Base-by-base conservation (phyloP, 257 asterid genomes). In the Rauvolfia tetraphylla region DNA sequence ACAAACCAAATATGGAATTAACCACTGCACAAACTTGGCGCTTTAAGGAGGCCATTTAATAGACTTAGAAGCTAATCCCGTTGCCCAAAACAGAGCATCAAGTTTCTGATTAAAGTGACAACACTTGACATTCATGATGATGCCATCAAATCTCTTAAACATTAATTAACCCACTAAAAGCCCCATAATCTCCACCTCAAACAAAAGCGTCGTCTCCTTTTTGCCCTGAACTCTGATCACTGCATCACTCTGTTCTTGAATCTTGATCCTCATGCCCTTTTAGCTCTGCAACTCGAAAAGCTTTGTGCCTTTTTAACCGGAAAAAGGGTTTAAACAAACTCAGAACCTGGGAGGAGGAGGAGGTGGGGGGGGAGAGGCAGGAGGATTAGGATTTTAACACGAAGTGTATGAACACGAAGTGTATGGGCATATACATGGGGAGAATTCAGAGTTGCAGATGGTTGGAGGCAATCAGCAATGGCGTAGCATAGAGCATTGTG, bases 401-500 rank as follows among this genome's bases (percentile, higher is more conserved):
- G n/a, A n/a, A n/a, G n/a, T n/a, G n/a, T n/a, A n/a, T n/a, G n/a
- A n/a, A n/a, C n/a, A n/a, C n/a, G n/a, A 41, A 41, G 44, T 41
- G 44, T 41, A 72, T 57, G 85, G 82, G 85, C 84, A 76, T 23
- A 59, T 72, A 49, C 7, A 67, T 68, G 83, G 80, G 84, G 39
- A 72, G 70, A 81, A 67, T 54, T 68, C 54, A 74, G 81, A 69
- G 79, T 46, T 75, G 71, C 66, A 3, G 73, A 73, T 4, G 70
- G 73, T 13, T 49, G 68, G 46, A 22, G 70, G 27, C 70, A 65
- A 38, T 65, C 27, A 34, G 70, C 70, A 65, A 65, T 34, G 48
- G 27, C 58, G 54, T 74, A 57, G 84, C 79, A 81, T 85, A 68
- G 88, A 90, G 86, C 85, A 56, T 8, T 82, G 92, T 86, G 88